Evolutionary conservation across 495 filamentous ascomycete genomes (phyloP).

Genomic region (Aspergillus diversus): DNA sequence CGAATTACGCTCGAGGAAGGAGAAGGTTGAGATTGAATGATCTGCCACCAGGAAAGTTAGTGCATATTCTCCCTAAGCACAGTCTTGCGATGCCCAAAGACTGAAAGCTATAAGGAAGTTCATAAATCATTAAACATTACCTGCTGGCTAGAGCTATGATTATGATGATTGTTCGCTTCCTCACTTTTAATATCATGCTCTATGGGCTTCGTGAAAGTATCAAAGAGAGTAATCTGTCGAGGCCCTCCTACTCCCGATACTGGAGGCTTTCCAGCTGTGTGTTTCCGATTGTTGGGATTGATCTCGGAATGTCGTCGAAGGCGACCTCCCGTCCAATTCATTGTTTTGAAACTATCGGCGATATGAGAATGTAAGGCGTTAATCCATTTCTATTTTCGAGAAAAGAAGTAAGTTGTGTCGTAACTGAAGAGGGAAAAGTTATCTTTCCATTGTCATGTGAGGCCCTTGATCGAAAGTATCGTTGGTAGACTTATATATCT

Average conservation of each 20-base stretch:
- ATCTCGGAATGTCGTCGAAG: conserved; percentile 42
- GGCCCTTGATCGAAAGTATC: no score
- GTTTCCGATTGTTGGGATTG: conserved; percentile 34
- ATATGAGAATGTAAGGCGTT: background rate
- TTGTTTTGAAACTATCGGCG: conserved; percentile 14
- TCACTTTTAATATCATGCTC: background rate
- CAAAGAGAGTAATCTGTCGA: conserved; percentile 23
- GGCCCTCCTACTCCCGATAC: conserved; percentile 17
- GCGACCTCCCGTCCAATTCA: conserved; percentile 54
- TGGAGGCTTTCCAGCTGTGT: conserved; percentile 33
- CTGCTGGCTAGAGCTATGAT: background rate
- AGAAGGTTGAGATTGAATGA: background rate
- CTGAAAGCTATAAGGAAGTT: background rate
- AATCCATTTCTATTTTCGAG: background rate
- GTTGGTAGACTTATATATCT: no score
- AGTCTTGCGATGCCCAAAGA: background rate
- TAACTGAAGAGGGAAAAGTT: no score
- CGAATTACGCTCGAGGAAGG: background rate
- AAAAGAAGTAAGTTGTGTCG: no score
- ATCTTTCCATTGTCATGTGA: no score
- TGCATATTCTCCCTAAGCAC: background rate
- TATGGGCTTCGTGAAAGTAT: background rate
- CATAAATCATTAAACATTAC: background rate
- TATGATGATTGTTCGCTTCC: background rate
- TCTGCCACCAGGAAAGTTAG: background rate